Conservation (phyloP, 441 rosid species). For the Eugenia klotzschiana region DNA sequence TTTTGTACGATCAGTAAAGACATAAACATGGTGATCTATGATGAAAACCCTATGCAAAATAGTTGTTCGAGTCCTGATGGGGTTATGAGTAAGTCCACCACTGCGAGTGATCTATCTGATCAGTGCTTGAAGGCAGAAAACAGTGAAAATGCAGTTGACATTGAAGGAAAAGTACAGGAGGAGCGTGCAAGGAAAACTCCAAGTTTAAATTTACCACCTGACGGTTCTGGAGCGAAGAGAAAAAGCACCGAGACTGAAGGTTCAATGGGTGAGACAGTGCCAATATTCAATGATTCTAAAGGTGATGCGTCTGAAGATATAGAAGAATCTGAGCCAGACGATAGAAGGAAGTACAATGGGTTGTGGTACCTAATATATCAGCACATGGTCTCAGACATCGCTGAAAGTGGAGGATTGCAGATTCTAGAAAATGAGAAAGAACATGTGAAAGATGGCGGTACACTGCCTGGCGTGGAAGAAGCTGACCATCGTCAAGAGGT, state of each 20-base stretch:
- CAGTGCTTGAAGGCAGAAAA: constrained; percentile 8
- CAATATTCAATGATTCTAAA: background rate
- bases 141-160: background rate
- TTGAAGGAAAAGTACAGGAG: background rate
- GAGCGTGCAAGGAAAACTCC: background rate
- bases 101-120: constrained; percentile 1
- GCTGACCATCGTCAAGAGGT: background rate
- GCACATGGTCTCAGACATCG: constrained; percentile 58
- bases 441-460: constrained; percentile 5
- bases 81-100: background rate
- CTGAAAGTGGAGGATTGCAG: constrained; percentile 19
- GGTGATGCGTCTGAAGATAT: background rate
- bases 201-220: constrained; percentile 3
- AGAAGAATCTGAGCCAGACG: background rate
- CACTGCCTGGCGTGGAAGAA: background rate
- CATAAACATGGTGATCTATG: background rate
- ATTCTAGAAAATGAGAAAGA: constrained; percentile 17
- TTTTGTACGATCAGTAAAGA: background rate
- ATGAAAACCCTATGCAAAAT: constrained; percentile 2
- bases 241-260: background rate
- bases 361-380: constrained; percentile 69
- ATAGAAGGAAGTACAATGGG: constrained; percentile 36
- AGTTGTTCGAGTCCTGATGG: background rate
- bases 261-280: background rate
- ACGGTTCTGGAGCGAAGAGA: background rate